Conservation (phyloP, 176 grass and related monocot species). For the Chrysopogon serrulatus region DNA sequence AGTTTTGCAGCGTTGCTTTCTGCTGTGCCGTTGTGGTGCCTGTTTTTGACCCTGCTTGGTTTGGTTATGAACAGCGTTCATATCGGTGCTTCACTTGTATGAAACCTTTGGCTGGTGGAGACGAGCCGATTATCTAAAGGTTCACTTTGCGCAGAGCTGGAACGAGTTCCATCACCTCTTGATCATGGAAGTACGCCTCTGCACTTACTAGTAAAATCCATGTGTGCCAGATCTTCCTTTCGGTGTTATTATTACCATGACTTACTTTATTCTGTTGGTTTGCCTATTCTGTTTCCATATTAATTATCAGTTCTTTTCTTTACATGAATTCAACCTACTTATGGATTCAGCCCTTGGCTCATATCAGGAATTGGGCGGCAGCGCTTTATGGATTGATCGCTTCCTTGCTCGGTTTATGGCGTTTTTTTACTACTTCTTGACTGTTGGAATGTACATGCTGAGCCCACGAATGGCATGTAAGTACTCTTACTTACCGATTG, state of each 20-base stretch:
- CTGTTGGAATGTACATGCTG: slow-evolving; percentile 86
- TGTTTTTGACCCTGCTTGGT: not conserved
- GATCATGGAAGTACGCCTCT: slow-evolving; percentile 83
- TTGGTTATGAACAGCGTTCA: slow-evolving; percentile 58
- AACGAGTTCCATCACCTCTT: slow-evolving; percentile 95
- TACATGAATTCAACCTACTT: not conserved
- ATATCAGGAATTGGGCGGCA: slow-evolving; percentile 81
- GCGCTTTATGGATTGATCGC: slow-evolving; percentile 68
- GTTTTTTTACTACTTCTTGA: slow-evolving; percentile 91
- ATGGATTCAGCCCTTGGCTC: not conserved
- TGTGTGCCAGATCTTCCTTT: not conserved
- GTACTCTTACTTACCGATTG: slow-evolving; percentile 5
- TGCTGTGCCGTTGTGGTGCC: not conserved
- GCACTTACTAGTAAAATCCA: not conserved
- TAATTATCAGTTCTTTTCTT: not conserved
- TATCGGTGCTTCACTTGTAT: slow-evolving; percentile 95
- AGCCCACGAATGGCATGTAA: slow-evolving; percentile 99
- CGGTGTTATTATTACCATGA: not conserved
- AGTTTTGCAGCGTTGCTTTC: not conserved
- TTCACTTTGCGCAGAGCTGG: slow-evolving; percentile 96
- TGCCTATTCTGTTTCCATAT: not conserved
- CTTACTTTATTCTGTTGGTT: not conserved
- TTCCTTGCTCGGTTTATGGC: slow-evolving; percentile 69
- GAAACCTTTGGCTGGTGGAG: slow-evolving; percentile 96
- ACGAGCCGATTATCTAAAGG: slow-evolving; percentile 86